A percentile compares a stretch with the other conserved stretches of the same genome.
These are phyloP conservation scores for Lanmaoa rubissima DNA, from an alignment of 768 basidiomycete genomes.

Conservation along the genomic window DNA sequence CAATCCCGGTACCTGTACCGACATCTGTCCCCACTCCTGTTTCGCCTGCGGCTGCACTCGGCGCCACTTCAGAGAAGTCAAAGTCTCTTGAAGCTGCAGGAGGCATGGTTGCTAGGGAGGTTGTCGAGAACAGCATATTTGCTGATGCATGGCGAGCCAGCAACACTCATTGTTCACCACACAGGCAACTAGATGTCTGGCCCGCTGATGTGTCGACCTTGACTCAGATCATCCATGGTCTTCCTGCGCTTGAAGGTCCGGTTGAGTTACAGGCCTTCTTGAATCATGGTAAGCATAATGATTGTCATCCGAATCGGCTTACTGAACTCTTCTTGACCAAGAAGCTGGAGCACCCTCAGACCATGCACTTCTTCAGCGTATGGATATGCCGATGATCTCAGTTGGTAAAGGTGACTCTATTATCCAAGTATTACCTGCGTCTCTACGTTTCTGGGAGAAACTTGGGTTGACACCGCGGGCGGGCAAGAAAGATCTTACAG, in stretches of 20 bases:
- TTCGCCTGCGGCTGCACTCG: conserved; percentile 72
- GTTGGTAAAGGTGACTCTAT: conserved; percentile 67
- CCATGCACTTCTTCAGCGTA: conserved; percentile 22
- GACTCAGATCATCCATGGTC: conserved; percentile 34
- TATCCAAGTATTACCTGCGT: conserved; percentile 67
- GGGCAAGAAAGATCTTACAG: conserved; percentile 68
- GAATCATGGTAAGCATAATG: conserved; percentile 30
- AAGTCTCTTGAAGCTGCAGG: conserved; percentile 69
- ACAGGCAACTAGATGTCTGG: conserved; percentile 46
- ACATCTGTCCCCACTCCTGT: conserved; percentile 80
- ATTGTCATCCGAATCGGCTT: neutral
- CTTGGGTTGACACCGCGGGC: conserved; percentile 68
- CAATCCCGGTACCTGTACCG: conserved; percentile 39
- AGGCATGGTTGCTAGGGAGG: conserved; percentile 59
- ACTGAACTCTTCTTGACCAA: neutral
- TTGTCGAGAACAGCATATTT: conserved; percentile 73
- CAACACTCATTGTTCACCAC: conserved; percentile 21
- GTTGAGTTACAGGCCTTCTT: conserved; percentile 47
- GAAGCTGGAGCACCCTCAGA: conserved; percentile 1
- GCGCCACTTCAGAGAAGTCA: conserved; percentile 60
- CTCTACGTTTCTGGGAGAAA: conserved; percentile 84
- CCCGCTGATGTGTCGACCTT: conserved; percentile 53
- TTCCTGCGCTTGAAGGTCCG: conserved; percentile 40
- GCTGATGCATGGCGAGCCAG: conserved; percentile 60
- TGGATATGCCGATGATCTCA: conserved; percentile 58